Conservation (phyloP, 176 grass and related monocot genomes). For the Bothriochloa decipiens region DNA sequence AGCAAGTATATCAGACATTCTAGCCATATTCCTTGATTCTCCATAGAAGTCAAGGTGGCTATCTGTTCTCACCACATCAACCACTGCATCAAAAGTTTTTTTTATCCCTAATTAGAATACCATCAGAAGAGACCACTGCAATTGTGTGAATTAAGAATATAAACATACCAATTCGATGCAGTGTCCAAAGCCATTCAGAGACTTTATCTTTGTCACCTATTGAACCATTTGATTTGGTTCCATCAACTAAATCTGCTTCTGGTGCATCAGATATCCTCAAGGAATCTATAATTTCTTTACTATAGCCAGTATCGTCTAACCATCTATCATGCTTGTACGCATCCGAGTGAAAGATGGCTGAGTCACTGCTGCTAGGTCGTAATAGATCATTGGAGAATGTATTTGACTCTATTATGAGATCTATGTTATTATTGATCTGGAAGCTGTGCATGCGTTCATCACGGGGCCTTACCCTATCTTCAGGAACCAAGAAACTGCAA, state of each 20-base stretch:
- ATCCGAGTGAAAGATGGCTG: slow-evolving; percentile 53
- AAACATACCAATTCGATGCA: slow-evolving; percentile 90
- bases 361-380: slow-evolving; percentile 60
- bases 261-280: slow-evolving; percentile 74
- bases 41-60: slow-evolving; percentile 93
- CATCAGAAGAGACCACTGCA: slow-evolving; percentile 16
- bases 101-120: slow-evolving; percentile 30
- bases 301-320: slow-evolving; percentile 55
- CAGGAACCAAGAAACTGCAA: slow-evolving; percentile 53
- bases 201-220: slow-evolving; percentile 69
- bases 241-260: slow-evolving; percentile 58
- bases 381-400: slow-evolving; percentile 52
- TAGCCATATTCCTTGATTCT: slow-evolving; percentile 98
- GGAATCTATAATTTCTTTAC: slow-evolving; percentile 59
- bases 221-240: slow-evolving; percentile 49
- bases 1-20: slow-evolving; percentile 99
- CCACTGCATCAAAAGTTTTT: slow-evolving; percentile 65
- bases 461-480: slow-evolving; percentile 50
- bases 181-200: slow-evolving; percentile 98
- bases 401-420: slow-evolving; percentile 92
- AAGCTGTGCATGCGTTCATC: slow-evolving; percentile 83
- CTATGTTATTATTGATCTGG: slow-evolving; percentile 93
- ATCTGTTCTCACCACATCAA: slow-evolving; percentile 99
- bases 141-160: slow-evolving; percentile 10
- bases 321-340: slow-evolving; percentile 60